phyloP scores from a whole-genome alignment of 441 rosid species.

The Populus hybrid region DNA sequence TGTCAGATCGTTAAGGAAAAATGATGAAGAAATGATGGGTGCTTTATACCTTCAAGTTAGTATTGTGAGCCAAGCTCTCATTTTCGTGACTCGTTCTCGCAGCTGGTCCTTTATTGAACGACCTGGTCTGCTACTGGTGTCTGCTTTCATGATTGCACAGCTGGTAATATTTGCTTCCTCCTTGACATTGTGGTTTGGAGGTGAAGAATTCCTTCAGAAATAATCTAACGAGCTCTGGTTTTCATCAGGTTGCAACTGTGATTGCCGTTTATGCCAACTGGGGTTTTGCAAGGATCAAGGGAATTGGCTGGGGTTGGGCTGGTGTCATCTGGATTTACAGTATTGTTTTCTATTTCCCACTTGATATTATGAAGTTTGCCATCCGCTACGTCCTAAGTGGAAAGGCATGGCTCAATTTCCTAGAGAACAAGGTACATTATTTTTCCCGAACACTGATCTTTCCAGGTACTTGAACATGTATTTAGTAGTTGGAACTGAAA shows the following conservation, averaged over 20 bases:
- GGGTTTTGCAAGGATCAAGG: constrained; percentile 75
- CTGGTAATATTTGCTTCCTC: constrained; percentile 36
- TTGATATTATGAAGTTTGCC: constrained; percentile 73
- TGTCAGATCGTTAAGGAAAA: constrained; percentile 42
- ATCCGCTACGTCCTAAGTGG: constrained; percentile 78
- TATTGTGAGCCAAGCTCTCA: constrained; percentile 89
- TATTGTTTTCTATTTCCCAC: constrained; percentile 68
- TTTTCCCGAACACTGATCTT: background rate
- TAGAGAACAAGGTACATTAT: constrained; percentile 76
- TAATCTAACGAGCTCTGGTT: background rate
- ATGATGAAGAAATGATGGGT: constrained; percentile 59
- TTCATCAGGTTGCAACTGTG: constrained; percentile 71
- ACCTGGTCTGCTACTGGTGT: constrained; percentile 57
- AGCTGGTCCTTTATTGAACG: constrained; percentile 90
- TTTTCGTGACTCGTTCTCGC: constrained; percentile 86
- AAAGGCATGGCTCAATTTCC: constrained; percentile 76
- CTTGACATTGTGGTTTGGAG: background rate
- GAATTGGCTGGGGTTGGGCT: constrained; percentile 96
- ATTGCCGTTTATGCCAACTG: constrained; percentile 70
- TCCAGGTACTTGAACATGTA: background rate
- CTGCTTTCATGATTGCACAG: constrained; percentile 68
- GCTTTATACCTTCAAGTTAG: constrained; percentile 94
- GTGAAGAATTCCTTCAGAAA: background rate
- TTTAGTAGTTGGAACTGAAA: background rate
- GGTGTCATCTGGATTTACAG: constrained; percentile 85